Evolutionary conservation across 768 basidiomycete genomes (phyloP).

Genomic region (Lactarius sp.): DNA sequence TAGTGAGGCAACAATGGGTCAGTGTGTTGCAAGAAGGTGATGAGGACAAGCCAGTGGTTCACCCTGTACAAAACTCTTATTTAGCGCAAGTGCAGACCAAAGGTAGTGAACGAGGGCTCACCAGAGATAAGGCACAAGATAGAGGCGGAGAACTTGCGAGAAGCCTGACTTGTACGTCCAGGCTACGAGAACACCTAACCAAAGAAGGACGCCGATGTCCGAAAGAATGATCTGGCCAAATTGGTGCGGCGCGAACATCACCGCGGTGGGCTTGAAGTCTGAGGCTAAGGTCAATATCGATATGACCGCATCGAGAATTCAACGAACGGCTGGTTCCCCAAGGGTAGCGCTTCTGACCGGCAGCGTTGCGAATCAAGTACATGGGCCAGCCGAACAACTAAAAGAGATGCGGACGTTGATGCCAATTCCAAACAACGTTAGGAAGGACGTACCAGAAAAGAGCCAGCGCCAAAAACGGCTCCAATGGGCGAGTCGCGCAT

Average conservation of each 20-base stretch:
- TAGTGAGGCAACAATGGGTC: conserved; percentile 95
- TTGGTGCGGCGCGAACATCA: conserved; percentile 85
- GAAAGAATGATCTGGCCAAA: conserved; percentile 71
- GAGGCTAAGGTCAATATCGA: background rate
- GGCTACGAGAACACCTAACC: conserved; percentile 54
- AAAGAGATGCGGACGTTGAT: background rate
- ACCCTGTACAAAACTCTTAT: conserved; percentile 41
- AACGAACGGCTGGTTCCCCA: conserved; percentile 69
- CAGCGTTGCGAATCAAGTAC: conserved; percentile 78
- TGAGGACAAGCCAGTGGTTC: conserved; percentile 93
- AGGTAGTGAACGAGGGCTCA: conserved; percentile 23
- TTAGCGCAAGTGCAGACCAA: background rate
- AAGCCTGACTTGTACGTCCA: conserved; percentile 63
- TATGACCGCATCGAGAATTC: background rate
- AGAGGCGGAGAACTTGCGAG: conserved; percentile 67
- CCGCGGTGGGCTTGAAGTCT: conserved; percentile 75
- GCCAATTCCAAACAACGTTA: background rate
- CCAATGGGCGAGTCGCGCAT: conserved; percentile 87
- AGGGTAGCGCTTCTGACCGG: conserved; percentile 82
- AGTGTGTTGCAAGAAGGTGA: conserved; percentile 98
- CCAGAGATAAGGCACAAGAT: conserved; percentile 89
- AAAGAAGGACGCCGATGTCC: conserved; percentile 73
- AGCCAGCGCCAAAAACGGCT: conserved; percentile 46
- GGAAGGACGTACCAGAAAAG: conserved; percentile 49
- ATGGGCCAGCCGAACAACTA: conserved; percentile 82